A percentile compares a stretch with the other conserved stretches of the same genome.
These are phyloP conservation scores for Colletotrichum sp. DNA, from an alignment of 2,329 filamentous ascomycete species.

Conservation along the genomic window DNA sequence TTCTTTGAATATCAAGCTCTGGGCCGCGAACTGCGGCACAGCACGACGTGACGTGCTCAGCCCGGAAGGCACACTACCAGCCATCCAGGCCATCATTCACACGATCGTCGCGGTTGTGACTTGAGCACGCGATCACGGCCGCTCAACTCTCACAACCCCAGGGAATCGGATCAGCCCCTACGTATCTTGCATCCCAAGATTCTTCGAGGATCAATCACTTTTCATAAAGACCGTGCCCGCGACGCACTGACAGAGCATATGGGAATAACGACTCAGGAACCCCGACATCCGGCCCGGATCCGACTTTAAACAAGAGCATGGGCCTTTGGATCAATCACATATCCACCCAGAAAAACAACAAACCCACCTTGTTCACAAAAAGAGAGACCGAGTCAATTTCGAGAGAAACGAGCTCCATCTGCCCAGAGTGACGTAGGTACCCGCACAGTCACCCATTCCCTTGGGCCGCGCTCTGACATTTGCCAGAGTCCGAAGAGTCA, in stretches of 20 bases:
- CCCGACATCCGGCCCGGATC: neutral
- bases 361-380: neutral
- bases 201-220: neutral
- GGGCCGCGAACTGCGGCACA: neutral
- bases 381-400: neutral
- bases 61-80: neutral
- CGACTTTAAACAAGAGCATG: neutral
- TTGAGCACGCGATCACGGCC: neutral
- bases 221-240: neutral
- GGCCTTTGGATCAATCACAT: neutral
- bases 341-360: neutral
- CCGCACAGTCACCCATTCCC: slow-evolving; percentile 1
- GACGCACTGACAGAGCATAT: neutral
- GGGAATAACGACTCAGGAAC: neutral
- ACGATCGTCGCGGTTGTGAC: neutral
- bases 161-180: neutral
- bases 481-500: neutral
- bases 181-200: neutral
- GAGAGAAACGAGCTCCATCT: neutral
- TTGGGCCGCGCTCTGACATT: slow-evolving; percentile 10
- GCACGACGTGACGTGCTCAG: neutral
- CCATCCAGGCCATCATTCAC: neutral
- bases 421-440: slow-evolving; percentile 13
- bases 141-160: neutral
- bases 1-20: neutral